Conservation (phyloP, 2,329 filamentous ascomycete species). For the Arthroderma uncinatum region DNA sequence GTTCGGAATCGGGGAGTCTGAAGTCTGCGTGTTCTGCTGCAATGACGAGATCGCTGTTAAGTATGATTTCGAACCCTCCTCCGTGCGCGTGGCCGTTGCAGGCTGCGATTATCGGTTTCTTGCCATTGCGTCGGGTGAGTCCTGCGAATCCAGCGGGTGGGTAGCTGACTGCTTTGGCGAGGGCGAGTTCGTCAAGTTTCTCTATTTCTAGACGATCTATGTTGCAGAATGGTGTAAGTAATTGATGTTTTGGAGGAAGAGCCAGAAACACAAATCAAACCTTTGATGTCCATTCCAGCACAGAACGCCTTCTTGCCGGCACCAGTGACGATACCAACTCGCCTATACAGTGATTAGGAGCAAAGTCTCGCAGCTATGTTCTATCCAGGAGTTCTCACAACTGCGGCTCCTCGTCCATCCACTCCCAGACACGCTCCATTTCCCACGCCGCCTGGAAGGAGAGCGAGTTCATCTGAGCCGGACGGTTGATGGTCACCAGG, state of each 20-base stretch:
- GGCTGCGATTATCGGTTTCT: constrained; percentile 65
- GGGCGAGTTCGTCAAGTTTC: constrained; percentile 16
- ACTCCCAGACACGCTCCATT: constrained; percentile 29
- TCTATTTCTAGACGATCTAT: constrained; percentile 24
- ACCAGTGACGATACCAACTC: constrained; percentile 34
- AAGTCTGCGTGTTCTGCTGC: constrained; percentile 50
- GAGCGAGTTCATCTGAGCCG: constrained; percentile 32
- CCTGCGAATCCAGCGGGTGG: constrained; percentile 44
- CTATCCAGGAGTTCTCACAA: constrained; percentile 18
- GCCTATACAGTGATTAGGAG: constrained; percentile 35
- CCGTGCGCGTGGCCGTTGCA: constrained; percentile 66
- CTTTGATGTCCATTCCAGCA: constrained; percentile 37
- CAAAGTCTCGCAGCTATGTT: not conserved
- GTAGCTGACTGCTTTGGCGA: constrained; percentile 24
- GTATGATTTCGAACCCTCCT: constrained; percentile 72
- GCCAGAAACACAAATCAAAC: constrained; percentile 13
- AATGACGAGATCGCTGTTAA: constrained; percentile 69
- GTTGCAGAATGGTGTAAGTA: not conserved
- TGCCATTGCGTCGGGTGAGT: constrained; percentile 45
- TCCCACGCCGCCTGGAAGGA: constrained; percentile 29
- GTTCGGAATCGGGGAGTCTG: constrained; percentile 57
- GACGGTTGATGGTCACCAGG: constrained; percentile 35
- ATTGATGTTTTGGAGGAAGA: not conserved
- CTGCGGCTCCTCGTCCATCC: constrained; percentile 33
- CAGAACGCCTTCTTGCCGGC: constrained; percentile 35